These are phyloP conservation scores for Xylaria sp. DNA, from an alignment of 2,329 filamentous ascomycete species.

Conservation along the genomic window DNA sequence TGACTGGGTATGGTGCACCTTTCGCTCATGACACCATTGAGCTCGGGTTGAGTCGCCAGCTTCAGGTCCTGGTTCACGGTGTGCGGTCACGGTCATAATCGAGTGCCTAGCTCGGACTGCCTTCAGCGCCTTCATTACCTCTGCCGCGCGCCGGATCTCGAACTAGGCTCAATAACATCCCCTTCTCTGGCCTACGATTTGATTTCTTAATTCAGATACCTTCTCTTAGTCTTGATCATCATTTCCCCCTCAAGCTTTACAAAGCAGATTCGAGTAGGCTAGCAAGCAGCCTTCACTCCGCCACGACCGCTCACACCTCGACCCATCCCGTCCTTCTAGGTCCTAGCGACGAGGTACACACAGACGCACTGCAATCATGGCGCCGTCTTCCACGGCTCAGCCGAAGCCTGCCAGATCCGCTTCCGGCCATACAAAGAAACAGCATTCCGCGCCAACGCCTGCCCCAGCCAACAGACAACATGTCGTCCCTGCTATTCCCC, in stretches of 20 bases:
- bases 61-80: slow-evolving; percentile 41
- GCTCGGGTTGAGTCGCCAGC: slow-evolving; percentile 45
- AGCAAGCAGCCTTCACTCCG: slow-evolving; percentile 11
- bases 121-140: slow-evolving; percentile 24
- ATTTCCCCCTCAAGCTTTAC: slow-evolving; percentile 12
- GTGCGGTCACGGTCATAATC: slow-evolving; percentile 27
- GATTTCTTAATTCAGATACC: slow-evolving; percentile 10
- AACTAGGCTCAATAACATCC: slow-evolving; percentile 33
- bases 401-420: slow-evolving; percentile 42
- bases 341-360: slow-evolving; percentile 20
- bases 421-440: slow-evolving; percentile 44
- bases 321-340: slow-evolving; percentile 12
- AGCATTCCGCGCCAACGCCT: slow-evolving; percentile 28
- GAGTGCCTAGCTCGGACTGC: slow-evolving; percentile 36
- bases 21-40: slow-evolving; percentile 42
- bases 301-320: slow-evolving; percentile 5
- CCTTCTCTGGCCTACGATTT: slow-evolving; percentile 8
- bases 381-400: slow-evolving; percentile 43
- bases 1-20: slow-evolving; percentile 41
- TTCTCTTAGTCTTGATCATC: slow-evolving; percentile 13
- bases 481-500: slow-evolving; percentile 48
- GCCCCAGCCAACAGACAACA: slow-evolving; percentile 39
- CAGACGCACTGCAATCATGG: slow-evolving; percentile 41
- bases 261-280: not conserved
- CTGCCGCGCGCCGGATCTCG: slow-evolving; percentile 40